These are phyloP conservation scores for Spiraea crenata DNA, from an alignment of 331 rosid genomes.

Conservation along the genomic window DNA sequence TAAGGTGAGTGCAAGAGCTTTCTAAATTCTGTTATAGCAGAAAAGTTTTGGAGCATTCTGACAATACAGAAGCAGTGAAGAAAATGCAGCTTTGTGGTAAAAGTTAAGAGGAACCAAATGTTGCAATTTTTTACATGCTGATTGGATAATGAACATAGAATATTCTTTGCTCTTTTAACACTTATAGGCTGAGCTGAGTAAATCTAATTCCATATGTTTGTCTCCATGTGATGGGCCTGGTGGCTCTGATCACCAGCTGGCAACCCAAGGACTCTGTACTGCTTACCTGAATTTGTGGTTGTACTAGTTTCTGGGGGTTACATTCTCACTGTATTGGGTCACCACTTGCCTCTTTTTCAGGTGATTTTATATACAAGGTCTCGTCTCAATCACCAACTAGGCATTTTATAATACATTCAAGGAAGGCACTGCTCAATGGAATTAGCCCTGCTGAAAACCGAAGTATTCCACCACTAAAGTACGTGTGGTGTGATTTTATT, in stretches of 20 bases:
- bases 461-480: conserved; percentile 89
- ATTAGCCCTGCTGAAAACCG: conserved; percentile 98
- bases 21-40: neutral
- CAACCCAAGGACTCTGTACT: neutral
- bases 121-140: neutral
- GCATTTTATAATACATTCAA: conserved; percentile 91
- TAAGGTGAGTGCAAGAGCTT: neutral
- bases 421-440: conserved; percentile 95
- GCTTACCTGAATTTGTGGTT: conserved; percentile 1
- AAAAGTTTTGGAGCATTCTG: neutral
- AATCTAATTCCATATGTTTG: neutral
- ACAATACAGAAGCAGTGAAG: neutral
- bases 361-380: conserved; percentile 87
- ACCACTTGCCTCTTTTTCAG: conserved; percentile 40
- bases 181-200: neutral
- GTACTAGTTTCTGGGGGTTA: conserved; percentile 21
- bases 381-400: conserved; percentile 86
- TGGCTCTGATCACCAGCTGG: too few relatives aligned
- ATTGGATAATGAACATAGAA: neutral
- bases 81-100: neutral
- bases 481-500: conserved; percentile 23
- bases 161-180: neutral
- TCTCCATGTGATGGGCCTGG: too few relatives aligned
- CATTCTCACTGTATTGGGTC: conserved; percentile 17
- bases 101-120: neutral